phyloP scores from a whole-genome alignment of 768 basidiomycete species.

The Tricholoma sp. region DNA sequence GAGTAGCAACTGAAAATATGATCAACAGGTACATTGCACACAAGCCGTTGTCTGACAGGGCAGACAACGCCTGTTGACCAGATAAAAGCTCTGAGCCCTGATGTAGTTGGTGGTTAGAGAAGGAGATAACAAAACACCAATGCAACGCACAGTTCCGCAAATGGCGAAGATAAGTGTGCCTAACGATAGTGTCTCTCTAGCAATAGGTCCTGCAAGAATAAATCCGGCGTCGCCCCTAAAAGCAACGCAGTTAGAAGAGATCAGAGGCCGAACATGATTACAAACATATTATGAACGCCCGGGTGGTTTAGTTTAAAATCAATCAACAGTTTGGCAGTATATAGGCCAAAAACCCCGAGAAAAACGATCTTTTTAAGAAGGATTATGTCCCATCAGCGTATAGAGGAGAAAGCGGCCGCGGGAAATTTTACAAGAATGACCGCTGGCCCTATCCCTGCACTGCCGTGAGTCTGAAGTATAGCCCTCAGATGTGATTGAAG shows the following conservation, averaged over 20 bases:
- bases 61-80: slow-evolving; percentile 47
- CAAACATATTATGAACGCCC: slow-evolving; percentile 38
- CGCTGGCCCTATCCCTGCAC: slow-evolving; percentile 35
- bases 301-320: slow-evolving; percentile 56
- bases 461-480: too few relatives aligned
- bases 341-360: slow-evolving; percentile 45
- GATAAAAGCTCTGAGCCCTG: slow-evolving; percentile 41
- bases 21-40: slow-evolving; percentile 40
- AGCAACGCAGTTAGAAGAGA: not conserved
- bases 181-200: slow-evolving; percentile 37
- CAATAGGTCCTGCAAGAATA: slow-evolving; percentile 42
- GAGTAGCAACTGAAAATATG: slow-evolving; percentile 40
- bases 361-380: slow-evolving; percentile 31
- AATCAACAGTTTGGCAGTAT: slow-evolving; percentile 47
- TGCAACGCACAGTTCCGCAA: slow-evolving; percentile 25
- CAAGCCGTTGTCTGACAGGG: slow-evolving; percentile 42
- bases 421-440: slow-evolving; percentile 27
- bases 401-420: too few relatives aligned
- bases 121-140: too few relatives aligned
- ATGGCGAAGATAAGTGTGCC: slow-evolving; percentile 52
- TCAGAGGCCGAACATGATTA: slow-evolving; percentile 23
- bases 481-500: too few relatives aligned
- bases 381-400: too few relatives aligned
- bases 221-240: slow-evolving; percentile 46
- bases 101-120: too few relatives aligned